Evolutionary conservation across 1,139 yeast genomes (phyloP), one percentile per base, ranked within the genome.

Genomic region (Zygoascus meyerae): DNA sequence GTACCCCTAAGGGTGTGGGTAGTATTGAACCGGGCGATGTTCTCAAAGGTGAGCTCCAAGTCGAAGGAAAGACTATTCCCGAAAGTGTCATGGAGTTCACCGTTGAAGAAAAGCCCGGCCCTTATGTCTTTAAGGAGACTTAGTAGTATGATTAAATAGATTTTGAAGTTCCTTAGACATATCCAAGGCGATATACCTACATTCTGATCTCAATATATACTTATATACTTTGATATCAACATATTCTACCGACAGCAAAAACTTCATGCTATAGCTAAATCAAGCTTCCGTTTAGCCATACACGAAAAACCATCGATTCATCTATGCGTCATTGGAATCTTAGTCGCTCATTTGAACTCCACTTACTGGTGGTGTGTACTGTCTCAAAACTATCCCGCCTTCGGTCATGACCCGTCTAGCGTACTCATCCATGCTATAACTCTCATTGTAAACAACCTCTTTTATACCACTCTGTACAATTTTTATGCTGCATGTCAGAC

Each of bases 1-100:
- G 98, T 11, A 92, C 98, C 1, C 98, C 98, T 40, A 87, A 90
- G 66, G 99, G 99, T n/a, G 99, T 92, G 9, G 97, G 97, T 10
- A 71, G 75, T 34, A 70, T 90, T 42, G 67, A 64, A 8, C 83
- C 95, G 1, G 97, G 97, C 6, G 97, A 92, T 64, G 65, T 65
- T 40, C 72, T 92, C 34, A 73, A 73, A 46, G 95, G 95, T 9
- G 74, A 76, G 52, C 66, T 85, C 54, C 68, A 65, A 32, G 76
- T 74, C 36, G 76, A 75, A 36, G 92, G 81, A 9, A 60, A 76
- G 49, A 71, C 72, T 12, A 62, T 89, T 36, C 77, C 73, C 36
- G 77, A 73, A 34, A 65, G 63, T 18, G 52, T 51, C 31, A 74
- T 87, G 52, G 76, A 77, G 34, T 69, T 81, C 40, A 72, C 70